Evolutionary conservation across 495 filamentous ascomycete species (phyloP).

Genomic region (Neurospora sp.): DNA sequence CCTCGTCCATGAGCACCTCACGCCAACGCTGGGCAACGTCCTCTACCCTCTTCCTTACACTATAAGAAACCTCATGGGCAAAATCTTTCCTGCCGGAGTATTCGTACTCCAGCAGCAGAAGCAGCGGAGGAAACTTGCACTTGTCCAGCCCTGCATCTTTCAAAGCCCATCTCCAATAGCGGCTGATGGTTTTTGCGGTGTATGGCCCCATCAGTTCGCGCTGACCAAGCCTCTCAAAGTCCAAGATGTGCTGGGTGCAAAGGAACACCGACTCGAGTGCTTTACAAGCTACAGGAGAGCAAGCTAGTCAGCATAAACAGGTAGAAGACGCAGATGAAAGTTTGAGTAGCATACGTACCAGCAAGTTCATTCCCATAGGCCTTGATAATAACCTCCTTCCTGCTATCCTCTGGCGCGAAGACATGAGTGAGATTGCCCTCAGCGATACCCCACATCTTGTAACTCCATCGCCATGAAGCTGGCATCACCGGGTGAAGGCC

Average conservation of each 20-base stretch:
- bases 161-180: constrained; percentile 20
- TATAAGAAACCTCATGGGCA: constrained; percentile 4
- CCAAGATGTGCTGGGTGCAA: constrained; percentile 17
- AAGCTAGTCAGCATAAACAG: constrained; percentile 1
- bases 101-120: constrained; percentile 13
- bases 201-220: constrained; percentile 6
- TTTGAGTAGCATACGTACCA: constrained; percentile 6
- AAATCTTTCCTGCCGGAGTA: constrained; percentile 3
- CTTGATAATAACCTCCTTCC: constrained; percentile 18
- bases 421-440: constrained; percentile 15
- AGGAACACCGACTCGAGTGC: constrained; percentile 21
- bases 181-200: constrained; percentile 11
- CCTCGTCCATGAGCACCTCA: neutral
- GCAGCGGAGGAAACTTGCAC: constrained; percentile 1
- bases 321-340: neutral
- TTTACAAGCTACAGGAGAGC: constrained; percentile 10
- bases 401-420: constrained; percentile 13
- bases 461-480: constrained; percentile 17
- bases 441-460: constrained; percentile 22
- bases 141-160: constrained; percentile 10
- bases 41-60: constrained; percentile 10
- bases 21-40: constrained; percentile 12
- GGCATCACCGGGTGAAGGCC: constrained; percentile 23
- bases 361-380: constrained; percentile 13
- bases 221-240: constrained; percentile 17